Percentiles rank a stretch among this genome's conserved stretches.
Conservation (phyloP, 352 stramenopile genomes). For the Pseudoperonospora humuli region DNA sequence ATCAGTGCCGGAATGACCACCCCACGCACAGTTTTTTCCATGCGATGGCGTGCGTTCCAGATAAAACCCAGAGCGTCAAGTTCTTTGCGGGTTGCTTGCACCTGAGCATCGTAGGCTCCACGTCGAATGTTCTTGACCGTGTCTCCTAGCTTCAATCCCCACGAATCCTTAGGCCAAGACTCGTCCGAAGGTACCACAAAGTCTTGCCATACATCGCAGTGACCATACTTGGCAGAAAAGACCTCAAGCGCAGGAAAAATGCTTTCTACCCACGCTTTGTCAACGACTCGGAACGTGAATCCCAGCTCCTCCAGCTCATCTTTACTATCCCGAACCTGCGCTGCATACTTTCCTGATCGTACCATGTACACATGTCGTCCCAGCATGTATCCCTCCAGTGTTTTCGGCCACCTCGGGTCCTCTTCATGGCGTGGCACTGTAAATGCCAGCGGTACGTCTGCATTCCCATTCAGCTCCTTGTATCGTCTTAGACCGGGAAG, state of each 20-base stretch:
- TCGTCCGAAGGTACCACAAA: constrained; percentile 80
- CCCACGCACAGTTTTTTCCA: constrained; percentile 43
- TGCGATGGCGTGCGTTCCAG: constrained; percentile 75
- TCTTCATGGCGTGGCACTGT: constrained; percentile 32
- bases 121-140: constrained; percentile 89
- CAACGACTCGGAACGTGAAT: constrained; percentile 53
- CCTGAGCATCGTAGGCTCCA: constrained; percentile 72
- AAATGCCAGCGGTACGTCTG: constrained; percentile 56
- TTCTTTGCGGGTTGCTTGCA: constrained; percentile 55
- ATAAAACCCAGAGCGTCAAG: constrained; percentile 89
- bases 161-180: constrained; percentile 77
- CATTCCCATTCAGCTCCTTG: constrained; percentile 48
- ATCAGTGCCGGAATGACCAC: constrained; percentile 54
- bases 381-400: constrained; percentile 47
- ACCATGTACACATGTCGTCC: constrained; percentile 67
- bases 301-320: constrained; percentile 44
- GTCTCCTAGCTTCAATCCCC: constrained; percentile 82
- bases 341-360: constrained; percentile 46
- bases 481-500: constrained; percentile 50
- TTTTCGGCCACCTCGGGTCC: constrained; percentile 36
- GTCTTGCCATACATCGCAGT: constrained; percentile 88
- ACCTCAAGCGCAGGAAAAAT: constrained; percentile 74
- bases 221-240: constrained; percentile 80
- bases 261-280: constrained; percentile 48
- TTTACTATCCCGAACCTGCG: constrained; percentile 28